These are phyloP conservation scores for Syncephalastrum monosporum DNA, from an alignment of 371 early-diverging fungal genomes.

Conservation along the genomic window DNA sequence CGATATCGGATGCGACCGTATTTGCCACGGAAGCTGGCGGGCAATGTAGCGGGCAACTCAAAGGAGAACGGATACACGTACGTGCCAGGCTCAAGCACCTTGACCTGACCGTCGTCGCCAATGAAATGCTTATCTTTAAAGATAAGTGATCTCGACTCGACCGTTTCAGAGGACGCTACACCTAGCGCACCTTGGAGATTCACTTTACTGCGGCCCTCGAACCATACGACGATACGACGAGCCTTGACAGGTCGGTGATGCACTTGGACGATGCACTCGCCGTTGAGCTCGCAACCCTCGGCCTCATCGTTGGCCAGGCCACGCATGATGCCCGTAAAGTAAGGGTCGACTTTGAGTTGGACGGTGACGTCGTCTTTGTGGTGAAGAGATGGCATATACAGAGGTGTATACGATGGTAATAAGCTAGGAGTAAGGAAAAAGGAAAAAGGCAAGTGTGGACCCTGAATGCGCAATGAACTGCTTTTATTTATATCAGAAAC, in stretches of 20 bases:
- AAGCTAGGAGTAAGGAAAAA: too few relatives aligned
- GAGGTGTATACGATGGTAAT: too few relatives aligned
- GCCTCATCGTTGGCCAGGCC: constrained; percentile 46
- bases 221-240: constrained; percentile 38
- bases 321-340: constrained; percentile 44
- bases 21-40: constrained; percentile 44
- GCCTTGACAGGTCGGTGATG: constrained; percentile 36
- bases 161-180: constrained; percentile 30
- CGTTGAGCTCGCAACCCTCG: constrained; percentile 45
- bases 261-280: constrained; percentile 33
- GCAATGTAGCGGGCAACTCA: constrained; percentile 41
- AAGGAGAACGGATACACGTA: constrained; percentile 39
- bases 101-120: constrained; percentile 33
- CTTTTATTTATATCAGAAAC: too few relatives aligned
- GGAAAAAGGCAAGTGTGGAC: too few relatives aligned
- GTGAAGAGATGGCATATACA: neutral
- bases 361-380: constrained; percentile 40
- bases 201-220: constrained; percentile 47
- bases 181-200: constrained; percentile 23
- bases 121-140: constrained; percentile 31
- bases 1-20: constrained; percentile 44
- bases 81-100: constrained; percentile 32
- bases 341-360: constrained; percentile 32
- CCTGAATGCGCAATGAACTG: too few relatives aligned
- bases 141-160: constrained; percentile 35